Percentiles rank a stretch among this genome's conserved stretches.
Conservation (phyloP, 352 stramenopile species). For the Pythium oligandrum region DNA sequence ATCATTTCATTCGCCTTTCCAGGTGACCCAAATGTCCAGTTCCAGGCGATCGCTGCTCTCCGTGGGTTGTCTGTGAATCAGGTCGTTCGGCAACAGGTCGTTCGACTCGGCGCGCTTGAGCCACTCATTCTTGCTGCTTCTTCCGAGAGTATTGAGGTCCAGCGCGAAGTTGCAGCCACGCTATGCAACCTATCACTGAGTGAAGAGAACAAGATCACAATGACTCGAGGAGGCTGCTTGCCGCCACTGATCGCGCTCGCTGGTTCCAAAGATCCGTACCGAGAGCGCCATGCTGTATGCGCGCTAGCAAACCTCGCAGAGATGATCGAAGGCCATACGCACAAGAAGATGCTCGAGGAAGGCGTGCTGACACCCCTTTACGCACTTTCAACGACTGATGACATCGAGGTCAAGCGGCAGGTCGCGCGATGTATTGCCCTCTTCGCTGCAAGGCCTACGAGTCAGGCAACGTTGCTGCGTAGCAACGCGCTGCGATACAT, state of each 20-base stretch:
- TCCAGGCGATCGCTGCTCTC: constrained; percentile 94
- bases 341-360: constrained; percentile 94
- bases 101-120: constrained; percentile 91
- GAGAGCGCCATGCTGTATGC: constrained; percentile 91
- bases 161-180: constrained; percentile 93
- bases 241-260: constrained; percentile 88
- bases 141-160: constrained; percentile 92
- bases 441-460: constrained; percentile 91
- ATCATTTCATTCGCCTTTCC: constrained; percentile 95
- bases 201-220: constrained; percentile 95
- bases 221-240: constrained; percentile 92
- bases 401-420: constrained; percentile 90
- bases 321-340: constrained; percentile 93
- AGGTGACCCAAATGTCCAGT: constrained; percentile 93
- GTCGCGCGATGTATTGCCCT: constrained; percentile 91
- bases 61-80: constrained; percentile 91
- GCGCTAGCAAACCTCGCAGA: constrained; percentile 95
- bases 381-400: constrained; percentile 54
- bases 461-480: constrained; percentile 84
- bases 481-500: constrained; percentile 88
- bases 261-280: constrained; percentile 81
- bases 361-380: constrained; percentile 89
- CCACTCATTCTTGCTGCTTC: constrained; percentile 90
- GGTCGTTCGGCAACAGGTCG: constrained; percentile 85
- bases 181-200: constrained; percentile 94